Conservation (phyloP, 805 yeast species). For the Wickerhamomyces silvicola region DNA sequence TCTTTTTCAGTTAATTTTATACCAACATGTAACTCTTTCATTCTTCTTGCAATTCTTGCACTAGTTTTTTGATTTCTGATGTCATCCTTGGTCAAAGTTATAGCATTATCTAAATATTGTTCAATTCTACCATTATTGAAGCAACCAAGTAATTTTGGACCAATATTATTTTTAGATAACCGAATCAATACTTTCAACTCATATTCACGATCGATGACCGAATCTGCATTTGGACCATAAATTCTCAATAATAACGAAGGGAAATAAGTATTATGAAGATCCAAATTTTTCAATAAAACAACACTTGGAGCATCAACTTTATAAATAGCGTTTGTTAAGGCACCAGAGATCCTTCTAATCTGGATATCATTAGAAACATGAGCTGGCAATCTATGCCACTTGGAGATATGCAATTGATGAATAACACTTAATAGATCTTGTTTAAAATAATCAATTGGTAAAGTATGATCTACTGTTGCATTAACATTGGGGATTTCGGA, state of each 20-base stretch:
- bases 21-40: constrained; percentile 88
- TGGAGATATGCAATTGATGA: constrained; percentile 58
- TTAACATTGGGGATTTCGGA: constrained; percentile 42
- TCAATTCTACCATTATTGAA: constrained; percentile 92
- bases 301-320: constrained; percentile 53
- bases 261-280: constrained; percentile 31
- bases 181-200: constrained; percentile 72
- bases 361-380: constrained; percentile 37
- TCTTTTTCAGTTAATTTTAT: constrained; percentile 59
- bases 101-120: constrained; percentile 81
- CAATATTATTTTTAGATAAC: constrained; percentile 71
- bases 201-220: constrained; percentile 76
- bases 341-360: constrained; percentile 76
- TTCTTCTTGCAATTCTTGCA: constrained; percentile 86
- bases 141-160: constrained; percentile 84
- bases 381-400: constrained; percentile 56
- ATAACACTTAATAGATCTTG: constrained; percentile 67
- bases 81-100: constrained; percentile 66
- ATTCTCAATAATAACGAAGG: constrained; percentile 70
- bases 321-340: constrained; percentile 87
- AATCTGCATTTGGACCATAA: constrained; percentile 83
- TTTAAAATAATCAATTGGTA: constrained; percentile 81
- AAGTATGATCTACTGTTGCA: constrained; percentile 61
- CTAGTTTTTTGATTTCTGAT: constrained; percentile 71
- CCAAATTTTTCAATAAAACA: constrained; percentile 27